Percentiles rank a stretch among this genome's conserved stretches.
These are phyloP conservation scores for Thalassiosira livingstoniorum DNA, from an alignment of 352 stramenopile genomes.

Conservation along the genomic window DNA sequence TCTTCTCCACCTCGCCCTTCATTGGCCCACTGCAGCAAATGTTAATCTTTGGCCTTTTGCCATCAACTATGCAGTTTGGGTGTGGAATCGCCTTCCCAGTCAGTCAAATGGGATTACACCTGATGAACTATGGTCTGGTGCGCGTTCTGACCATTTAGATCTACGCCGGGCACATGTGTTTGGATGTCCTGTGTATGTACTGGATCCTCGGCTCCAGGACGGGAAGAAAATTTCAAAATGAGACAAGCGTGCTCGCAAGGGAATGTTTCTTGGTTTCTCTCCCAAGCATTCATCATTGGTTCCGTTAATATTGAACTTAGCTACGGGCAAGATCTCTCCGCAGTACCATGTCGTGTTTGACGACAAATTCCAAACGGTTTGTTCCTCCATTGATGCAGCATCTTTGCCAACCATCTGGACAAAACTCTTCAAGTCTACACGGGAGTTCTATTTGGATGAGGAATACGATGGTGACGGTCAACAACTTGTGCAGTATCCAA, in stretches of 20 bases:
- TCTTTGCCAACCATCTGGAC: too few species aligned
- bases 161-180: slow-evolving; percentile 54
- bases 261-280: slow-evolving; percentile 57
- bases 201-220: slow-evolving; percentile 54
- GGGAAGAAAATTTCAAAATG: slow-evolving; percentile 68
- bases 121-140: slow-evolving; percentile 46
- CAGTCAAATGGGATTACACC: slow-evolving; percentile 24
- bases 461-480: too few species aligned
- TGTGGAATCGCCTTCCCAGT: slow-evolving; percentile 56
- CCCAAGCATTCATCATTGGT: slow-evolving; percentile 43
- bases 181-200: slow-evolving; percentile 67
- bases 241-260: slow-evolving; percentile 23
- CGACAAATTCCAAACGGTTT: too few species aligned
- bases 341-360: slow-evolving; percentile 56
- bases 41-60: slow-evolving; percentile 47
- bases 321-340: slow-evolving; percentile 23
- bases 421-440: too few species aligned
- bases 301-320: slow-evolving; percentile 26
- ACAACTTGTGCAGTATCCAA: too few species aligned
- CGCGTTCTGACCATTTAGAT: slow-evolving; percentile 12
- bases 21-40: slow-evolving; percentile 34
- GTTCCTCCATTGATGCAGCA: too few species aligned
- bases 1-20: slow-evolving; percentile 30
- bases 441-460: too few species aligned
- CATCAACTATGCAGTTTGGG: slow-evolving; percentile 41